A percentile compares a stretch with the other conserved stretches of the same genome.
Conservation (phyloP, 352 stramenopile genomes). For the Phytophthora brassicae region DNA sequence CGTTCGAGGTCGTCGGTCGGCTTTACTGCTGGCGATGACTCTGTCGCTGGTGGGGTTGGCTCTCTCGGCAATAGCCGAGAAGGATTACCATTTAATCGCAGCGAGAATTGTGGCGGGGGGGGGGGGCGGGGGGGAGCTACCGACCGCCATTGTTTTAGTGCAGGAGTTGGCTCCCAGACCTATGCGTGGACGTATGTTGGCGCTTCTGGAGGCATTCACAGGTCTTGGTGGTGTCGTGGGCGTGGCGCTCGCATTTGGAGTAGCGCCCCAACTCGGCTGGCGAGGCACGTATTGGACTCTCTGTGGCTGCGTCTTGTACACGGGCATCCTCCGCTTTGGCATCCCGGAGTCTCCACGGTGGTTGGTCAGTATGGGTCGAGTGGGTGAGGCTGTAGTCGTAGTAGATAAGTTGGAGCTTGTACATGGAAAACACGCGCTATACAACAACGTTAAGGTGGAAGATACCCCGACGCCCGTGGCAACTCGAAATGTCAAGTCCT, state of each 20-base stretch:
- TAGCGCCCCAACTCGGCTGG: constrained; percentile 37
- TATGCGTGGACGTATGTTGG: constrained; percentile 33
- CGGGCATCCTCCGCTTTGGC: constrained; percentile 20
- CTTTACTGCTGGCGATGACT: constrained; percentile 33
- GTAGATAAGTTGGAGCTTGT: constrained; percentile 34
- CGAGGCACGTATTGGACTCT: constrained; percentile 30
- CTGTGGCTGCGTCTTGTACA: constrained; percentile 27
- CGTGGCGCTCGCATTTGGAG: constrained; percentile 24
- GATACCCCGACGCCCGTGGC: constrained; percentile 5
- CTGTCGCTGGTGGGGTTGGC: constrained; percentile 28
- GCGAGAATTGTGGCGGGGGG: constrained; percentile 35
- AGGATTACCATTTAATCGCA: constrained; percentile 28
- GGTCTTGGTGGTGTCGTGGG: constrained; percentile 36
- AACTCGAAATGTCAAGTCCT: neutral
- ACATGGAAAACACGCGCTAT: constrained; percentile 4
- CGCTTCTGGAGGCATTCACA: constrained; percentile 36
- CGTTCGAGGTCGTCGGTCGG: constrained; percentile 24
- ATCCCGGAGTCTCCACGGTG: constrained; percentile 47
- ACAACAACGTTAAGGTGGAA: constrained; percentile 16
- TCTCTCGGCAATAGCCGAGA: constrained; percentile 26
- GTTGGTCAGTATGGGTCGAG: constrained; percentile 27
- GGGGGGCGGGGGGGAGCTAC: constrained; percentile 41
- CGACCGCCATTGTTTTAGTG: constrained; percentile 32
- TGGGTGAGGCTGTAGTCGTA: constrained; percentile 30
- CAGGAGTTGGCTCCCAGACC: constrained; percentile 33